These are phyloP conservation scores for Neurospora terricola DNA, from an alignment of 495 filamentous ascomycete species.

Conservation along the genomic window DNA sequence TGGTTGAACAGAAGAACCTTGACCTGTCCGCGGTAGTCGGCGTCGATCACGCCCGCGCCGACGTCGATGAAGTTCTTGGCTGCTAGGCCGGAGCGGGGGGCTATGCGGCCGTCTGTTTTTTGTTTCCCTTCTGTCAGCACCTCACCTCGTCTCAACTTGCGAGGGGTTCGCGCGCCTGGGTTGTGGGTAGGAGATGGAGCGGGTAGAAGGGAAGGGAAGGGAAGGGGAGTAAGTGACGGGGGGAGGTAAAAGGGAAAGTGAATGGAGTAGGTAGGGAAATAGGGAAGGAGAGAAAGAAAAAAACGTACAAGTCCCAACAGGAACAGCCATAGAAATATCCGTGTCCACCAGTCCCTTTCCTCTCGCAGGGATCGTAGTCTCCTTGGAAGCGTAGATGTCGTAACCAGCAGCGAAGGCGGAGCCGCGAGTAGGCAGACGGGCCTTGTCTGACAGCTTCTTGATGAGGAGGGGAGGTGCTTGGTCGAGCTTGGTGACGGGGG, in stretches of 20 bases:
- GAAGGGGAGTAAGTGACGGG: too few species aligned
- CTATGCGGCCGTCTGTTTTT: constrained; percentile 71
- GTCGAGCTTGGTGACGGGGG: constrained; percentile 21
- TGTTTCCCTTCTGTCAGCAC: not conserved
- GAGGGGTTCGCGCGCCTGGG: too few species aligned
- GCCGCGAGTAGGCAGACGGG: constrained; percentile 71
- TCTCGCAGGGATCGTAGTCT: constrained; percentile 64
- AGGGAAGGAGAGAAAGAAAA: not conserved
- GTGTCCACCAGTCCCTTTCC: constrained; percentile 85
- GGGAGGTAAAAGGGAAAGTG: too few species aligned
- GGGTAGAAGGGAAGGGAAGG: not conserved
- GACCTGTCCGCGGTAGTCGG: constrained; percentile 89
- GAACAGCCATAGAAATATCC: constrained; percentile 79
- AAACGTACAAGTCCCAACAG: constrained; percentile 70
- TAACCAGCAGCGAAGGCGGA: constrained; percentile 87
- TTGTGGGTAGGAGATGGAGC: too few species aligned
- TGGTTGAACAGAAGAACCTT: constrained; percentile 95
- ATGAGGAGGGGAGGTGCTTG: constrained; percentile 57
- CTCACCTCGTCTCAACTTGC: too few species aligned
- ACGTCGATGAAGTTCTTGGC: constrained; percentile 91
- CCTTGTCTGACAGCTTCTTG: constrained; percentile 71
- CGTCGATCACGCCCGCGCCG: constrained; percentile 93
- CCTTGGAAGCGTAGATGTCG: constrained; percentile 69
- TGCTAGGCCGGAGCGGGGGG: constrained; percentile 84
- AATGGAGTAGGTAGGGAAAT: not conserved